These are phyloP conservation scores for Nemania bipapillata DNA, from an alignment of 2,329 filamentous ascomycete species.

Conservation along the genomic window DNA sequence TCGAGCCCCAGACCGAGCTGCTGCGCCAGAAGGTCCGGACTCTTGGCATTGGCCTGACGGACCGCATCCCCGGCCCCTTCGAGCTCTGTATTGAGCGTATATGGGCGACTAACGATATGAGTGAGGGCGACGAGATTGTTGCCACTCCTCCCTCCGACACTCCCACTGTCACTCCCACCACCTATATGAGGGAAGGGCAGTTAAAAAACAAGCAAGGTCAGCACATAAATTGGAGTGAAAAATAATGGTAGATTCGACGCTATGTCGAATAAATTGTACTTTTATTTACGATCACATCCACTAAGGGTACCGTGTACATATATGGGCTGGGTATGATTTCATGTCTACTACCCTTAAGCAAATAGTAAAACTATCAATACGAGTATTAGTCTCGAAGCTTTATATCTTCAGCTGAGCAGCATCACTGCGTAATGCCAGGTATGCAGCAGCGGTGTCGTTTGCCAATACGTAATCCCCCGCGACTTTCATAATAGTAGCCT, in stretches of 20 bases:
- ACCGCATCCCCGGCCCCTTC: conserved; percentile 87
- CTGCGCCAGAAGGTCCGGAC: conserved; percentile 85
- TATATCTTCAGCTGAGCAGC: conserved; percentile 46
- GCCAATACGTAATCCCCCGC: conserved; percentile 72
- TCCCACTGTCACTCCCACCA: too few relatives aligned
- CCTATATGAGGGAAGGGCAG: conserved; percentile 47
- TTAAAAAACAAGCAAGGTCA: conserved; percentile 58
- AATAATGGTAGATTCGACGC: conserved; percentile 33
- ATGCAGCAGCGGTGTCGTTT: conserved; percentile 74
- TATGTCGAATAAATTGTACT: conserved; percentile 18
- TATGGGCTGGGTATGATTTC: conserved; percentile 29
- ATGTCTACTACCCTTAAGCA: conserved; percentile 17
- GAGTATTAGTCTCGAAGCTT: conserved; percentile 21
- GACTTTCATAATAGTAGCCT: conserved; percentile 78
- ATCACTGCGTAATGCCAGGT: conserved; percentile 66
- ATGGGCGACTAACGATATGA: conserved; percentile 83
- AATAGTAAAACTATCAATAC: conserved; percentile 17
- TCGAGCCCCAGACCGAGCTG: conserved; percentile 93
- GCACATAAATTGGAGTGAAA: conserved; percentile 56
- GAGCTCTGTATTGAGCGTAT: conserved; percentile 85
- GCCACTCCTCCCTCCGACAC: too few relatives aligned
- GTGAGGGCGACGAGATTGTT: conserved; percentile 52
- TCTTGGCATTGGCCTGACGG: conserved; percentile 87
- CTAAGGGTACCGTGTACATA: conserved; percentile 29
- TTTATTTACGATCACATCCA: conserved; percentile 17